A percentile compares a stretch with the other conserved stretches of the same genome.
These are phyloP conservation scores for Cladorrhinum sp. DNA, from an alignment of 2,329 filamentous ascomycete genomes.

Conservation along the genomic window DNA sequence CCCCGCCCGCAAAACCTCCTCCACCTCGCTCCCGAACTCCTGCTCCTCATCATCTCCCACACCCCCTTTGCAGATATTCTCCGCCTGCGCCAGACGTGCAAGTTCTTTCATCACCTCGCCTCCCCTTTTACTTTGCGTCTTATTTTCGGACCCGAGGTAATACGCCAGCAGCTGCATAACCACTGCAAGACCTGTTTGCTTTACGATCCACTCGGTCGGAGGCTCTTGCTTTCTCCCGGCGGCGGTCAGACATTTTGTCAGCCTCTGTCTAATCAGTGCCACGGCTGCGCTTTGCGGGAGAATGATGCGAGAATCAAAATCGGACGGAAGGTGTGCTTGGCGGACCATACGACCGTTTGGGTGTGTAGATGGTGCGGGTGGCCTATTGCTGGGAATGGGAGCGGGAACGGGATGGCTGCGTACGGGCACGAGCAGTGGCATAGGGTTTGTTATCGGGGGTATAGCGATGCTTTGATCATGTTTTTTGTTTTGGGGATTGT, in stretches of 20 bases:
- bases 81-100: slow-evolving; percentile 41
- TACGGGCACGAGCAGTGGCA: slow-evolving; percentile 41
- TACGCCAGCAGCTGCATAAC: slow-evolving; percentile 33
- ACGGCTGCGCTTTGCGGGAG: slow-evolving; percentile 37
- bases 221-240: slow-evolving; percentile 33
- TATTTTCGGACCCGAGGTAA: slow-evolving; percentile 35
- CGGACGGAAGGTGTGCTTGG: slow-evolving; percentile 38
- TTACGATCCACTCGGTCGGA: slow-evolving; percentile 32
- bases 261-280: slow-evolving; percentile 40
- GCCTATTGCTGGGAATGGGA: slow-evolving; percentile 31
- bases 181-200: slow-evolving; percentile 42
- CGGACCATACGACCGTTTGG: slow-evolving; percentile 34
- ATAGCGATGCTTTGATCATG: slow-evolving; percentile 36
- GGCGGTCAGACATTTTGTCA: slow-evolving; percentile 32
- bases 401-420: not conserved
- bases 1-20: slow-evolving; percentile 28
- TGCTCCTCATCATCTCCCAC: slow-evolving; percentile 39
- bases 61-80: slow-evolving; percentile 44
- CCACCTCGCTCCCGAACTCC: slow-evolving; percentile 41
- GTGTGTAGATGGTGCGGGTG: slow-evolving; percentile 46
- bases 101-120: slow-evolving; percentile 35
- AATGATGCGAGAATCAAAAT: slow-evolving; percentile 37
- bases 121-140: slow-evolving; percentile 35
- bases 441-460: slow-evolving; percentile 37
- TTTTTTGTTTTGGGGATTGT: slow-evolving; percentile 39